Evolutionary conservation across 148 eudicot species (phyloP).

Genomic region (Chenopodium berlandieri): DNA sequence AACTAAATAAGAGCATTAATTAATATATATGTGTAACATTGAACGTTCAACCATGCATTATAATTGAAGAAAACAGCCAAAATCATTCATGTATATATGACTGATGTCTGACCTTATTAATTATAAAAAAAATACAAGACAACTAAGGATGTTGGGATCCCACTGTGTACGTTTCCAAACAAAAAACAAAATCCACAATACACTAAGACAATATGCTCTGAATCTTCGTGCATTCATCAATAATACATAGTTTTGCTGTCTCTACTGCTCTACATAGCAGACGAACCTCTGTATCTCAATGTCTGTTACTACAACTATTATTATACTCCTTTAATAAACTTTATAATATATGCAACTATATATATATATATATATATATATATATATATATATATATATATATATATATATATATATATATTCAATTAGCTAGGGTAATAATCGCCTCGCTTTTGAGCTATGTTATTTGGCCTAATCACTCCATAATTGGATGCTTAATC

Average conservation of each 20-base stretch:
- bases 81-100: background rate
- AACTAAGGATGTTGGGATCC: slow-evolving; percentile 29
- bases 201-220: slow-evolving; percentile 12
- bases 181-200: background rate
- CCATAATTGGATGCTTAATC: background rate
- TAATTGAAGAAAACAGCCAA: background rate
- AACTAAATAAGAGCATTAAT: no score
- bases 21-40: no score
- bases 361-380: no score
- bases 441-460: background rate
- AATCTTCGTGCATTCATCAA: slow-evolving; percentile 8
- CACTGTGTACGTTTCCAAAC: background rate
- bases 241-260: slow-evolving; percentile 8
- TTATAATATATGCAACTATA: no score
- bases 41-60: no score
- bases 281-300: slow-evolving; percentile 5
- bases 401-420: no score
- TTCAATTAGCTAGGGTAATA: background rate
- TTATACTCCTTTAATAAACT: no score
- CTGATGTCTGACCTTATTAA: slow-evolving; percentile 1
- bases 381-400: no score
- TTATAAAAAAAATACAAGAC: slow-evolving; percentile 9
- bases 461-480: background rate
- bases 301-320: background rate
- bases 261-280: background rate